Conservation (phyloP, 345 rosid genomes). For the Eucalyptus sp. region DNA sequence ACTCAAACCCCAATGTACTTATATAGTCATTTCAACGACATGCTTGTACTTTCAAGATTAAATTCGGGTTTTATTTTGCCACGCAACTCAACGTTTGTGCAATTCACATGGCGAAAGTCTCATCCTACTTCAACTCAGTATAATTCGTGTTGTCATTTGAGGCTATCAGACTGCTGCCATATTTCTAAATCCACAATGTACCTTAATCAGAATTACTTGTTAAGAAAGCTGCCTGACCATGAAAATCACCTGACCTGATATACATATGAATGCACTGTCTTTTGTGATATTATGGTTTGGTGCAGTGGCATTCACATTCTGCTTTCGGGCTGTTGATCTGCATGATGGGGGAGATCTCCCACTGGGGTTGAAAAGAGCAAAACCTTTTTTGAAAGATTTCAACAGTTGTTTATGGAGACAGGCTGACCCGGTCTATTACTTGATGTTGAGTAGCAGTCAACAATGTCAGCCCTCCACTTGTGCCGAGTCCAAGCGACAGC, state of each 20-base stretch:
- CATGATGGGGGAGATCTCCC: neutral
- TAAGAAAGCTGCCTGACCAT: neutral
- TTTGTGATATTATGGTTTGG: neutral
- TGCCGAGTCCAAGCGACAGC: neutral
- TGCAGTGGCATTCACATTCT: neutral
- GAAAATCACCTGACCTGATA: neutral
- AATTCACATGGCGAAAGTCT: accelerated
- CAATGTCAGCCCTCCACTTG: neutral
- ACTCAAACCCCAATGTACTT: neutral
- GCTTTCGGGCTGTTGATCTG: neutral
- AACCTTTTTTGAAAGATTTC: neutral
- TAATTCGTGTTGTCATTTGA: neutral
- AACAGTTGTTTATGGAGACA: neutral
- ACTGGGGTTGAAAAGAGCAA: neutral
- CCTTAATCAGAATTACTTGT: neutral
- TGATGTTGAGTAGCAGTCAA: neutral
- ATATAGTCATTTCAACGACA: neutral
- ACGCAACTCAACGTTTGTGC: neutral
- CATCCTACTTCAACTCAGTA: neutral
- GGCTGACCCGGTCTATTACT: neutral
- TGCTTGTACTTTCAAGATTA: neutral
- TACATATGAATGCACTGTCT: neutral
- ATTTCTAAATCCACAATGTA: neutral
- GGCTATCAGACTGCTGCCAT: neutral
- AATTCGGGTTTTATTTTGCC: neutral